Evolutionary conservation across 1,284 basidiomycete species (phyloP), one percentile per base, ranked within the genome.

Genomic region (Melanopsichium pennsylvanicum): DNA sequence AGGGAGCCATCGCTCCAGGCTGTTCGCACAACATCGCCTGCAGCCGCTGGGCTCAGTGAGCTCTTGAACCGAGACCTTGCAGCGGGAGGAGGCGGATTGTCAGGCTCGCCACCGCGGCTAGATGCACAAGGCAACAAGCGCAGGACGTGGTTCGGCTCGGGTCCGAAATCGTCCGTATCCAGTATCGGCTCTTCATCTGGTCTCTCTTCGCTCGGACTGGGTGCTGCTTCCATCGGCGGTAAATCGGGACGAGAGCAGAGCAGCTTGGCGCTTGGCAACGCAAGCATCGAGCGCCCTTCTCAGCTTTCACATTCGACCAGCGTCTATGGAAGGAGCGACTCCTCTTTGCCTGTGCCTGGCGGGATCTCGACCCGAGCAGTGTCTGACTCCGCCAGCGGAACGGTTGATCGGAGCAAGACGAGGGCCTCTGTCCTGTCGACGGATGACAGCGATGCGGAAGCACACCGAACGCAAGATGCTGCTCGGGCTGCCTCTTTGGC

Each of bases 191-290:
- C 58, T 11, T 45, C 64, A 3, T 58, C 64, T 21, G 64, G 64
- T 3, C 54, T 68, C 15, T 57, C 64, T 2, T 34, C 54, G 7
- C 54, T 68, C 26, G 58, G 58, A 9, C 34, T 68, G 11, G 48
- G 52, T 13, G 43, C 64, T 12, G 51, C 40, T 19, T 10, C 41
- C 2, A 46, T 66, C 8, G 56, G 49, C 5, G 55, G 49, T 7
- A 54, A 59, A 27, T 54, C 46, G 19, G 43, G 26, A 12, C 51
- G 67, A 11, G 68, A 70, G 37, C 71, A 75, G 31, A 73, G 73
- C 40, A 76, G 74, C 42, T 39, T 76, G 21, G 74, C 74, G 3
- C 67, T 74, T 26, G 74, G 74, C 15, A 75, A 63, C 29, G 74
- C 74, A 25, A 74, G 72, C 46, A 64, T 75, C 18, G 58, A 68